Evolutionary conservation across 2,329 filamentous ascomycete genomes (phyloP).

Genomic region (Aspergillus aculeatus): DNA sequence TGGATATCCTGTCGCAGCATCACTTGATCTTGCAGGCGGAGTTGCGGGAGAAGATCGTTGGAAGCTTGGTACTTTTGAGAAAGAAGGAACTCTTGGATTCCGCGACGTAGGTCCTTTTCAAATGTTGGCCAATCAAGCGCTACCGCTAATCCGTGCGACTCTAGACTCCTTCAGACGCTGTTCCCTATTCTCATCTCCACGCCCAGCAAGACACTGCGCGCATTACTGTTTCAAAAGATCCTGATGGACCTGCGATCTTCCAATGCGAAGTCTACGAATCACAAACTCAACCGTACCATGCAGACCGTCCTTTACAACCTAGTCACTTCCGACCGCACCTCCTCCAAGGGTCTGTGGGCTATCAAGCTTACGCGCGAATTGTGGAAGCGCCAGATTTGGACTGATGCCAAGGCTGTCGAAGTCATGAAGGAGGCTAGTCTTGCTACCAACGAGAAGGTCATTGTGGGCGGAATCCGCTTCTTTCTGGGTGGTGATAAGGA

Average conservation of each 20-base stretch:
- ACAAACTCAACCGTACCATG: constrained; percentile 87
- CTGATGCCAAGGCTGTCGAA: constrained; percentile 89
- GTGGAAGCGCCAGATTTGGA: constrained; percentile 97
- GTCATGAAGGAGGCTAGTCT: constrained; percentile 95
- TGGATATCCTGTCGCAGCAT: constrained; percentile 75
- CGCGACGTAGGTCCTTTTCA: constrained; percentile 49
- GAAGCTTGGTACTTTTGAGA: constrained; percentile 78
- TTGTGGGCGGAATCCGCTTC: constrained; percentile 82
- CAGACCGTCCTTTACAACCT: constrained; percentile 93
- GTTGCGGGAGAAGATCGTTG: constrained; percentile 89
- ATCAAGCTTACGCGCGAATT: constrained; percentile 93
- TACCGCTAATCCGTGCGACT: neutral
- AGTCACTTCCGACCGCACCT: constrained; percentile 78
- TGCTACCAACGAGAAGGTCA: constrained; percentile 89
- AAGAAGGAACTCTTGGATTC: constrained; percentile 94
- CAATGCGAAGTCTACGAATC: constrained; percentile 84
- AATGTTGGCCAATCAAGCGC: neutral
- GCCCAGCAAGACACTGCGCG: constrained; percentile 82
- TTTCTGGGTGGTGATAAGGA: constrained; percentile 97
- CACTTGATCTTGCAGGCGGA: constrained; percentile 81
- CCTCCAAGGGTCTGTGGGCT: constrained; percentile 87
- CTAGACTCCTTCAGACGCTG: constrained; percentile 74
- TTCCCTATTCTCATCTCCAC: constrained; percentile 93
- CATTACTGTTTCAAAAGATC: constrained; percentile 85
- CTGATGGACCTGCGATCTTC: constrained; percentile 84